Conservation (phyloP, 331 rosid species). For the Quercus lobata region DNA sequence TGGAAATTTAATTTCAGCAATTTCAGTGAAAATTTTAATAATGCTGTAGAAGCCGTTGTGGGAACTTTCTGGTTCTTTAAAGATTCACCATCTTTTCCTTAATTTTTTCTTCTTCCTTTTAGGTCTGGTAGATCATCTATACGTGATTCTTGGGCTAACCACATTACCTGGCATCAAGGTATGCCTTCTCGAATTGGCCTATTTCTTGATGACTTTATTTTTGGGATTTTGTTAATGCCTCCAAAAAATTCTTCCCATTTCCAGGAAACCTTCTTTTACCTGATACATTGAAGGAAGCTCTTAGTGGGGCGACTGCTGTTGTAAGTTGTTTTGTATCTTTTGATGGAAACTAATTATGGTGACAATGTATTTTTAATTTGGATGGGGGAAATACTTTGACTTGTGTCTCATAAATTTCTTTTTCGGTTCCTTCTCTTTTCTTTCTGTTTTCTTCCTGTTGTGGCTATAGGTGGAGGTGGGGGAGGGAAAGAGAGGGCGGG, state of each 20-base stretch:
- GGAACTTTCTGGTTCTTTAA: not conserved
- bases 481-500: too few species aligned
- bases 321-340: conserved; percentile 47
- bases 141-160: conserved; percentile 73
- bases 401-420: not conserved
- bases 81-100: conserved; percentile 1
- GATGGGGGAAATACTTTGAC: not conserved
- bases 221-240: conserved; percentile 13
- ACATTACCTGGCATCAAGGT: conserved; percentile 84
- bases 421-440: not conserved
- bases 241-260: conserved; percentile 16
- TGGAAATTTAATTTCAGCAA: not conserved
- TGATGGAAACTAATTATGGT: not conserved
- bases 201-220: conserved; percentile 8
- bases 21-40: not conserved
- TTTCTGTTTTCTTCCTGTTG: too few species aligned
- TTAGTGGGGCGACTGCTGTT: conserved; percentile 81
- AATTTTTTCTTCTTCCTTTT: conserved; percentile 20
- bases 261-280: conserved; percentile 84
- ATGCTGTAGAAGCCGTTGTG: not conserved
- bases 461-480: too few species aligned
- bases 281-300: conserved; percentile 81
- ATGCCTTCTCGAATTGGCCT: conserved; percentile 7
- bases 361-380: not conserved
- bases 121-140: conserved; percentile 89